These are phyloP conservation scores for Jimgerdemannia lactiflua DNA, from an alignment of 192 early-diverging fungal genomes.

Conservation along the genomic window DNA sequence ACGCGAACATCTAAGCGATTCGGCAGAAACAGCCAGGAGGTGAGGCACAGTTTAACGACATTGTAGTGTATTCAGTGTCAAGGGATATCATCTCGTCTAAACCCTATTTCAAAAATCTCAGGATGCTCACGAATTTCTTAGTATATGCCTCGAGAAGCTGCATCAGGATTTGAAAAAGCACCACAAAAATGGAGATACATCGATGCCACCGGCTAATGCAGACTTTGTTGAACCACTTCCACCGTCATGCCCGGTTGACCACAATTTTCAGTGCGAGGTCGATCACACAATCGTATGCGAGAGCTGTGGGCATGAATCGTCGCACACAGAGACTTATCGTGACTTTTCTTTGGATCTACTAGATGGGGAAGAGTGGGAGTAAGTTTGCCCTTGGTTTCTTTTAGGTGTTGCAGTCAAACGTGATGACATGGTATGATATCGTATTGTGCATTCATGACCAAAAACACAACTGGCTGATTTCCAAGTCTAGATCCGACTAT, in stretches of 20 bases:
- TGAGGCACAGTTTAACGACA: background rate
- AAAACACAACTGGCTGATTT: constrained; percentile 8
- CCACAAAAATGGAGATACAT: background rate
- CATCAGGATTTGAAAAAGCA: constrained; percentile 2
- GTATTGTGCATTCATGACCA: background rate
- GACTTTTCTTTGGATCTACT: constrained; percentile 10
- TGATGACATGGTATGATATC: no score
- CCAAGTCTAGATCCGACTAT: background rate
- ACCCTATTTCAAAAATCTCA: background rate
- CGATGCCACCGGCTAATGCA: background rate
- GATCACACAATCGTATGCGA: constrained; percentile 5
- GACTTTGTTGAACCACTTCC: background rate
- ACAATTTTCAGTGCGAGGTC: constrained; percentile 13
- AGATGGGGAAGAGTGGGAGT: constrained; percentile 9
- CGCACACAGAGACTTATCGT: constrained; percentile 13
- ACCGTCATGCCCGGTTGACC: background rate
- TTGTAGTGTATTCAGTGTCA: no score
- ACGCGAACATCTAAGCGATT: background rate
- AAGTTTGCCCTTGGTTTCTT: background rate
- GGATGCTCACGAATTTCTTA: constrained; percentile 13
- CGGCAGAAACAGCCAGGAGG: background rate
- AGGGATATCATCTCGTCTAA: no score
- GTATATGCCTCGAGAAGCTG: constrained; percentile 10
- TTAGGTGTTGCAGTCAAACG: no score
- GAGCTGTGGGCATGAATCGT: constrained; percentile 1